Conservation (phyloP, 129 eudicot genomes). For the Escallonia herrerae region DNA sequence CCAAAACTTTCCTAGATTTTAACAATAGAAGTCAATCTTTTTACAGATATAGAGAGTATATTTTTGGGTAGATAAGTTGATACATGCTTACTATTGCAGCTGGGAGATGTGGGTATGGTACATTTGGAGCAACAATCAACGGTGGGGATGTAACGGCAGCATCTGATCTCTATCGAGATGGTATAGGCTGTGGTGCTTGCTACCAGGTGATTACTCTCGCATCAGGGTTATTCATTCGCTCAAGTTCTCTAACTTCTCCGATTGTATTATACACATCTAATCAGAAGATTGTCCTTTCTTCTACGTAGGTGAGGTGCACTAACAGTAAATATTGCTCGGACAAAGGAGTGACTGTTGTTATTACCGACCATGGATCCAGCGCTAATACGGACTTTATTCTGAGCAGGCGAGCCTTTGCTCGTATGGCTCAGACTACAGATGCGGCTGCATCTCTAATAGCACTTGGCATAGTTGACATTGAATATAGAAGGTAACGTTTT, state of each 20-base stretch:
- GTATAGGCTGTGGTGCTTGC: slow-evolving; percentile 87
- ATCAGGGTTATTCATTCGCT: not conserved
- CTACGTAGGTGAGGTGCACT: slow-evolving; percentile 60
- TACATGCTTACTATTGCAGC: slow-evolving; percentile 21
- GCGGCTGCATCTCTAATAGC: slow-evolving; percentile 46
- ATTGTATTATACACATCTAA: not conserved
- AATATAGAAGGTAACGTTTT: slow-evolving; percentile 59
- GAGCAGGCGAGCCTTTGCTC: slow-evolving; percentile 59
- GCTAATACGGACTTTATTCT: slow-evolving; percentile 63
- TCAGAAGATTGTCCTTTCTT: not conserved
- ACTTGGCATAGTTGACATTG: slow-evolving; percentile 66
- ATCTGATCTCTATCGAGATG: slow-evolving; percentile 68
- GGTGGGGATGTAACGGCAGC: slow-evolving; percentile 72
- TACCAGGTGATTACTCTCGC: slow-evolving; percentile 42
- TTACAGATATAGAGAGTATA: too few species aligned
- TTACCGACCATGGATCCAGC: slow-evolving; percentile 75
- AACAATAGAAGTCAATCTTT: too few species aligned
- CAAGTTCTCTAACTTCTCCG: slow-evolving; percentile 1
- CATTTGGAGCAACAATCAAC: slow-evolving; percentile 68
- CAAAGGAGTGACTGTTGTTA: slow-evolving; percentile 62
- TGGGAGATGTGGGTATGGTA: slow-evolving; percentile 69
- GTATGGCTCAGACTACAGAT: slow-evolving; percentile 59
- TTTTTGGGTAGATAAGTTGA: too few species aligned
- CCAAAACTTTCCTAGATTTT: too few species aligned
- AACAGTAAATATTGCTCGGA: slow-evolving; percentile 57